Evolutionary conservation across 2,329 filamentous ascomycete genomes (phyloP).

Genomic region (Diplocarpon rosae): DNA sequence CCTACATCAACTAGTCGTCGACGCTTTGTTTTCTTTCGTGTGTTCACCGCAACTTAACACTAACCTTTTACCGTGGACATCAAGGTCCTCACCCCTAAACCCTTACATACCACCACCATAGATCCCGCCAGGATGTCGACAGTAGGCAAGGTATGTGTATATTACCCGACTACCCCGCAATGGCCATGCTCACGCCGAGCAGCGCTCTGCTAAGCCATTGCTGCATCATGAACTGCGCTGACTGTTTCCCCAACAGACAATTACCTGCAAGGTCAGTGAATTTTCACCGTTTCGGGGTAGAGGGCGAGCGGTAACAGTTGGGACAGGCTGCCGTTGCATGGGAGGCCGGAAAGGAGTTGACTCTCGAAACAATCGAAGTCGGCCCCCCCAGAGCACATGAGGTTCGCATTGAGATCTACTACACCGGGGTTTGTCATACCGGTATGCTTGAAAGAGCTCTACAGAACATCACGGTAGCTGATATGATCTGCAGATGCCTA

Average conservation of each 20-base stretch:
- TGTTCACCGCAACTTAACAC: too few species aligned
- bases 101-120: too few species aligned
- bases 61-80: too few species aligned
- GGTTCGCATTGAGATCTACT: slow-evolving; percentile 93
- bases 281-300: not conserved
- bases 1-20: too few species aligned
- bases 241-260: slow-evolving; percentile 18
- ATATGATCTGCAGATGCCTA: slow-evolving; percentile 58
- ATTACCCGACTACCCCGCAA: not conserved
- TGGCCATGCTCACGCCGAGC: not conserved
- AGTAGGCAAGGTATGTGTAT: slow-evolving; percentile 8
- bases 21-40: too few species aligned
- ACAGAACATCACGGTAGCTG: slow-evolving; percentile 5
- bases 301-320: not conserved
- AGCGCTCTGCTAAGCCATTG: not conserved
- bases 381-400: slow-evolving; percentile 80
- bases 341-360: slow-evolving; percentile 85
- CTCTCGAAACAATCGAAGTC: slow-evolving; percentile 88
- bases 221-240: slow-evolving; percentile 7
- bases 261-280: slow-evolving; percentile 27
- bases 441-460: slow-evolving; percentile 39
- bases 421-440: slow-evolving; percentile 98
- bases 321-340: slow-evolving; percentile 81
- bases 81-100: too few species aligned
- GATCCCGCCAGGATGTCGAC: slow-evolving; percentile 5